phyloP scores from a whole-genome alignment of 495 filamentous ascomycete species.

The Penicillium ucsense region DNA sequence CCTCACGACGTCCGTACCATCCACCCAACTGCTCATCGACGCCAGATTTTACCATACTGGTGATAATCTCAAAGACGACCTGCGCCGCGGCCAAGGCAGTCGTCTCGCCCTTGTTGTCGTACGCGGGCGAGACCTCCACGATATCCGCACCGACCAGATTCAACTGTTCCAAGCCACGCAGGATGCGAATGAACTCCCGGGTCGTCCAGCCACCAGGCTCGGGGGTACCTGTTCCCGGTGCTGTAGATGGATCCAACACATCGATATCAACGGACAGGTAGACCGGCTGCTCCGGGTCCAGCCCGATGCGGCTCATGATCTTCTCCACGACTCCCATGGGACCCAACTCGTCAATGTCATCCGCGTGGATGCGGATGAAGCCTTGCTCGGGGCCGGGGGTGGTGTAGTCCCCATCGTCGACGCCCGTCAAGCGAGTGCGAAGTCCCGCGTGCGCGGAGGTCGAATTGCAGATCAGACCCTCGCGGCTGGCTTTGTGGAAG shows the following conservation, averaged over 20 bases:
- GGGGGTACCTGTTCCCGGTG: constrained; percentile 65
- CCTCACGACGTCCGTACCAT: constrained; percentile 32
- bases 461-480: constrained; percentile 59
- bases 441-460: constrained; percentile 71
- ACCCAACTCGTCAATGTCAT: constrained; percentile 63
- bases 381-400: constrained; percentile 46
- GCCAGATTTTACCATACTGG: constrained; percentile 64
- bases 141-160: constrained; percentile 69
- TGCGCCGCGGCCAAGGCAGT: constrained; percentile 80
- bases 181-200: constrained; percentile 58
- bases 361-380: constrained; percentile 54
- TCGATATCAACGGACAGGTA: constrained; percentile 73
- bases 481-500: constrained; percentile 73
- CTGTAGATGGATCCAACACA: constrained; percentile 61
- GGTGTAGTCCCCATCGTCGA: constrained; percentile 55
- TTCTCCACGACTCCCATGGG: constrained; percentile 45
- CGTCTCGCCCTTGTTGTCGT: constrained; percentile 74
- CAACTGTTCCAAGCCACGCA: constrained; percentile 58
- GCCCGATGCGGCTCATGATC: constrained; percentile 50
- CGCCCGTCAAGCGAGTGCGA: constrained; percentile 59
- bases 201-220: constrained; percentile 70
- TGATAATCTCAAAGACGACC: constrained; percentile 73
- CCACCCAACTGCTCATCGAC: constrained; percentile 36
- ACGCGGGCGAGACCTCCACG: constrained; percentile 80
- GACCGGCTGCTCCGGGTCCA: constrained; percentile 55